Conservation (phyloP, 306 rosid genomes). For the Cucurbita ficifolia region DNA sequence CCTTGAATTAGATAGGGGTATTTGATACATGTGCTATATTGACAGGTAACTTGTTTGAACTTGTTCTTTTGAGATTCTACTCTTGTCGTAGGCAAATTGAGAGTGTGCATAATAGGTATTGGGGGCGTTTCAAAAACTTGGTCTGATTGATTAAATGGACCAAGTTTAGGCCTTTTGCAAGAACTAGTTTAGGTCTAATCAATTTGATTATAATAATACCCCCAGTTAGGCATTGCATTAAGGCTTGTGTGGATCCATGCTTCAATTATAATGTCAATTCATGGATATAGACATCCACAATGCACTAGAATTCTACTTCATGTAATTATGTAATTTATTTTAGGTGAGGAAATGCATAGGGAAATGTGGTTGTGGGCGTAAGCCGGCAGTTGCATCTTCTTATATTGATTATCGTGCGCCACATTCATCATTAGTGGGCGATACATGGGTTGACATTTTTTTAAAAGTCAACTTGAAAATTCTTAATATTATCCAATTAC, state of each 20-base stretch:
- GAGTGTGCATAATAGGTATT: neutral
- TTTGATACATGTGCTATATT: neutral
- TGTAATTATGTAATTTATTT: neutral
- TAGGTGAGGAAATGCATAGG: neutral
- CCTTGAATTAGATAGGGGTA: neutral
- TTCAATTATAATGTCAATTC: no score
- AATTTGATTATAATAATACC: neutral
- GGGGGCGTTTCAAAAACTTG: neutral
- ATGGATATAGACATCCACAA: neutral
- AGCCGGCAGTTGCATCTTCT: conserved; percentile 1
- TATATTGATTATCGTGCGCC: neutral
- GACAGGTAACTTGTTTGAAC: neutral
- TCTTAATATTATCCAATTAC: neutral
- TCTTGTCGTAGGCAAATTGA: neutral
- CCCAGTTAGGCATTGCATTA: neutral
- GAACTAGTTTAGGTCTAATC: neutral
- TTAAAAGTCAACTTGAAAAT: neutral
- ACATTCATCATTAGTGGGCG: neutral
- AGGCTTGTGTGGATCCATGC: neutral
- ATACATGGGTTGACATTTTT: neutral
- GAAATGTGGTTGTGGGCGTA: neutral
- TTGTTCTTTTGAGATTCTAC: neutral
- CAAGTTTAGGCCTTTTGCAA: neutral
- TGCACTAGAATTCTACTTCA: neutral
- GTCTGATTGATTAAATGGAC: neutral